phyloP scores from a whole-genome alignment of 225 moss, liverwort and hornwort genomes.

The Pseudisothecium myosuroides region DNA sequence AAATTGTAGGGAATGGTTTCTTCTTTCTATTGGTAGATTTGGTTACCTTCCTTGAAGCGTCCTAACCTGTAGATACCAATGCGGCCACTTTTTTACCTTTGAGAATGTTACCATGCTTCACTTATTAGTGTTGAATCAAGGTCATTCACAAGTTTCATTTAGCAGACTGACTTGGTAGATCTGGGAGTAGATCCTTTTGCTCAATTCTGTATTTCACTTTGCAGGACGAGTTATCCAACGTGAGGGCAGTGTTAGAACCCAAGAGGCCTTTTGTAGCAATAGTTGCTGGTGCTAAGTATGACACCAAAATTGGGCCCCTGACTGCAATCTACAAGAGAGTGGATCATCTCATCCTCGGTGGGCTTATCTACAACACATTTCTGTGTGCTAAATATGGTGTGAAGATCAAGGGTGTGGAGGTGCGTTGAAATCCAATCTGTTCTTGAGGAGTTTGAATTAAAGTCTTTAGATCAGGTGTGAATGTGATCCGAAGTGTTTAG shows the following conservation, averaged over 20 bases:
- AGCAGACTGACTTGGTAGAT: not conserved
- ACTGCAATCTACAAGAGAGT: slow-evolving; percentile 51
- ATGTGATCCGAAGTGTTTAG: not conserved
- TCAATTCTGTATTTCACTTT: not conserved
- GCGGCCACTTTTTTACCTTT: not conserved
- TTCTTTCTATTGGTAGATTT: not conserved
- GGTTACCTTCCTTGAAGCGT: not conserved
- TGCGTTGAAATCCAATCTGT: not conserved
- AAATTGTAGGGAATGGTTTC: not conserved
- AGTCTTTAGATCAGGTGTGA: not conserved
- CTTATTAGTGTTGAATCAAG: not conserved
- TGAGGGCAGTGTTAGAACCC: slow-evolving; percentile 39
- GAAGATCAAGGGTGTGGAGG: slow-evolving; percentile 59
- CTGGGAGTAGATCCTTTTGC: not conserved
- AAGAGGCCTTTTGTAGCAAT: slow-evolving; percentile 48
- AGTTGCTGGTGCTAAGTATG: slow-evolving; percentile 56
- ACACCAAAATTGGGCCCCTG: slow-evolving; percentile 59
- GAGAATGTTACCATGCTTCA: not conserved
- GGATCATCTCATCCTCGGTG: slow-evolving; percentile 42
- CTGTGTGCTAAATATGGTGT: slow-evolving; percentile 47
- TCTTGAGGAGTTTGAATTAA: not conserved
- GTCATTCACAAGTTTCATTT: not conserved
- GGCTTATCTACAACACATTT: slow-evolving; percentile 55
- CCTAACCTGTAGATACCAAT: not conserved
- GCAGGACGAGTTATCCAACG: slow-evolving; percentile 52